These are phyloP conservation scores for Lactarius hatsudake DNA, from an alignment of 768 basidiomycete genomes.

Conservation along the genomic window DNA sequence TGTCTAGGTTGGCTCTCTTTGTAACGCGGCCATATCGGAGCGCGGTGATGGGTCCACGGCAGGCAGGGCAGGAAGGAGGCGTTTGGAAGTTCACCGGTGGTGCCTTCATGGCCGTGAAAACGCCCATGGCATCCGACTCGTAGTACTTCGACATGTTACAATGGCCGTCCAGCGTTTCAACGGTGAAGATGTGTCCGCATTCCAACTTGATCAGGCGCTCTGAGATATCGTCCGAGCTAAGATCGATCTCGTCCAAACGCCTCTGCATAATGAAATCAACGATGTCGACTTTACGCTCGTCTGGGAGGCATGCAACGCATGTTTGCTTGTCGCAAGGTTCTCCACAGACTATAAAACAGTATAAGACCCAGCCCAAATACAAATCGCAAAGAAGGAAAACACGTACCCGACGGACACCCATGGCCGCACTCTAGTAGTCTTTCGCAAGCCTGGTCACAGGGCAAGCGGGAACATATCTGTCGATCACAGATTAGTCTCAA, in stretches of 20 bases:
- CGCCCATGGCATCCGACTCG: constrained; percentile 29
- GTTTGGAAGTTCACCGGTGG: constrained; percentile 34
- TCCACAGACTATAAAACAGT: constrained; percentile 35
- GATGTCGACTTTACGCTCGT: constrained; percentile 30
- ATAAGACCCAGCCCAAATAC: not conserved
- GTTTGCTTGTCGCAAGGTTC: constrained; percentile 37
- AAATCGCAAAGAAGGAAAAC: not conserved
- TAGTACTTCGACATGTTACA: constrained; percentile 36
- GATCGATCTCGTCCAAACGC: constrained; percentile 32
- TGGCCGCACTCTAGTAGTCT: constrained; percentile 38
- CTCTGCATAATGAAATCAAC: constrained; percentile 40
- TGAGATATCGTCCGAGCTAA: constrained; percentile 32
- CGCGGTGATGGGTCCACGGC: constrained; percentile 36
- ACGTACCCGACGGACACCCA: constrained; percentile 39
- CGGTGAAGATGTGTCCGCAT: constrained; percentile 42
- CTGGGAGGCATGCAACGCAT: constrained; percentile 35
- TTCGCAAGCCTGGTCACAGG: constrained; percentile 37
- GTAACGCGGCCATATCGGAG: constrained; percentile 38
- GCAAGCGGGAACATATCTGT: constrained; percentile 40
- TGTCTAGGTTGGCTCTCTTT: constrained; percentile 39
- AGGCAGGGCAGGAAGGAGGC: constrained; percentile 38
- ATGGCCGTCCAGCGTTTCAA: constrained; percentile 40
- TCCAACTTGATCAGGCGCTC: constrained; percentile 33
- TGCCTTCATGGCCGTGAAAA: constrained; percentile 29
- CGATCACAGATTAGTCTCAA: not conserved